Evolutionary conservation across 768 basidiomycete genomes (phyloP).

Genomic region (Serendipita sp.): DNA sequence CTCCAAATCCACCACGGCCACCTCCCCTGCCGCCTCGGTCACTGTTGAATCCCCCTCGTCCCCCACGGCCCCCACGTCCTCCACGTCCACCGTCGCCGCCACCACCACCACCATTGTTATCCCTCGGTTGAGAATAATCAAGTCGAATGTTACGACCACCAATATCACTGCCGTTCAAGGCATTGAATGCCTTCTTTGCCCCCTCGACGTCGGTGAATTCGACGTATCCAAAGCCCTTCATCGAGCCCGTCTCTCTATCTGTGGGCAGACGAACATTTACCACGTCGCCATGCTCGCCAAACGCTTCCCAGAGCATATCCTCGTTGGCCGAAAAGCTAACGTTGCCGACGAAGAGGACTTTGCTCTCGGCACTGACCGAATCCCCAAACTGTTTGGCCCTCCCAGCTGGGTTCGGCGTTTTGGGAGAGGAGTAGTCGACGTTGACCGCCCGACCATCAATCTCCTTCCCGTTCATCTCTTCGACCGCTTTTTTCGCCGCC

Average conservation of each 20-base stretch:
- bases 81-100: constrained; percentile 25
- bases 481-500: constrained; percentile 66
- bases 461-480: constrained; percentile 60
- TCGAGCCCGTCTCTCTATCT: constrained; percentile 74
- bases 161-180: constrained; percentile 53
- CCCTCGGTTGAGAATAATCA: constrained; percentile 72
- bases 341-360: constrained; percentile 81
- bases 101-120: constrained; percentile 39
- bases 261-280: constrained; percentile 83
- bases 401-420: constrained; percentile 33
- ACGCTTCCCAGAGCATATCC: constrained; percentile 77
- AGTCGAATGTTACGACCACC: constrained; percentile 68
- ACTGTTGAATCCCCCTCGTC: constrained; percentile 14
- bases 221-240: constrained; percentile 95
- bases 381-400: constrained; percentile 70
- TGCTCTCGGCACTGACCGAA: constrained; percentile 36
- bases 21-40: constrained; percentile 9
- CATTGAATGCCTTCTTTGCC: constrained; percentile 67
- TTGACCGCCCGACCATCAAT: constrained; percentile 84
- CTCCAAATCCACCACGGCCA: constrained; percentile 4
- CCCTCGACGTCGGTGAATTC: constrained; percentile 71
- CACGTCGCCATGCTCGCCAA: constrained; percentile 72
- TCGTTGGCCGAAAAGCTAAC: constrained; percentile 66
- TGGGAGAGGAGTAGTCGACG: constrained; percentile 61
- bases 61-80: constrained; percentile 21